Percentiles rank a stretch among this genome's conserved stretches.
Evolutionary conservation across 176 grass and related monocot species (phyloP).

Genomic region (Musa schizocarpa): DNA sequence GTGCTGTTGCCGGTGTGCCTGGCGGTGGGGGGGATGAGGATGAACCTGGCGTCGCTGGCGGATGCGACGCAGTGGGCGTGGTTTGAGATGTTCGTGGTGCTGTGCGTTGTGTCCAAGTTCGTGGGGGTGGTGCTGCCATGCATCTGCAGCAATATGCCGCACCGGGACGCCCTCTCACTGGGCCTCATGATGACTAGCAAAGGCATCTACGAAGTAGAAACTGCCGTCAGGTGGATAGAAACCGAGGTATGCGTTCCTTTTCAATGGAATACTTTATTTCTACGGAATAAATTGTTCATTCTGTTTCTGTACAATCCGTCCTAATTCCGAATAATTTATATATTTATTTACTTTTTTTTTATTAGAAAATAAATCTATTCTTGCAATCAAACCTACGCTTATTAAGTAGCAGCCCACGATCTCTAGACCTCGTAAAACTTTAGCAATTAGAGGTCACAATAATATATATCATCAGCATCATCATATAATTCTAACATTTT

Average conservation of each 20-base stretch:
- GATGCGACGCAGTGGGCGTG: slow-evolving; percentile 18
- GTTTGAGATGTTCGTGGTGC: slow-evolving; percentile 35
- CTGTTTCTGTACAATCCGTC: no score
- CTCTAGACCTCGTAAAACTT: no score
- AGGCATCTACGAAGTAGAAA: slow-evolving; percentile 53
- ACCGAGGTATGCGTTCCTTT: background rate
- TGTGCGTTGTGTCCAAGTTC: slow-evolving; percentile 42
- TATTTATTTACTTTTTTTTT: no score
- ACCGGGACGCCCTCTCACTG: slow-evolving; percentile 30
- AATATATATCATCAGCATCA: no score
- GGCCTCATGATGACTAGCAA: slow-evolving; percentile 83
- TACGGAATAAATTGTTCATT: no score
- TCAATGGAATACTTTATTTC: no score
- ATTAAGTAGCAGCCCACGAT: no score
- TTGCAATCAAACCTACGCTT: no score
- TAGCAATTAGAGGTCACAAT: no score
- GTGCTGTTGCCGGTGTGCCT: slow-evolving; percentile 62
- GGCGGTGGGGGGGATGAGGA: slow-evolving; percentile 39
- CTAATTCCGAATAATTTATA: no score
- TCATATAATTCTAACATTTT: no score
- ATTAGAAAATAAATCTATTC: no score
- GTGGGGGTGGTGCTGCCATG: slow-evolving; percentile 30
- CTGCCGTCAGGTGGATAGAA: slow-evolving; percentile 29
- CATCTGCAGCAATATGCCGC: slow-evolving; percentile 41
- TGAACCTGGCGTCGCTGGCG: slow-evolving; percentile 21